Conservation (phyloP, 768 basidiomycete species). For the Tricholoma saponaceum region DNA sequence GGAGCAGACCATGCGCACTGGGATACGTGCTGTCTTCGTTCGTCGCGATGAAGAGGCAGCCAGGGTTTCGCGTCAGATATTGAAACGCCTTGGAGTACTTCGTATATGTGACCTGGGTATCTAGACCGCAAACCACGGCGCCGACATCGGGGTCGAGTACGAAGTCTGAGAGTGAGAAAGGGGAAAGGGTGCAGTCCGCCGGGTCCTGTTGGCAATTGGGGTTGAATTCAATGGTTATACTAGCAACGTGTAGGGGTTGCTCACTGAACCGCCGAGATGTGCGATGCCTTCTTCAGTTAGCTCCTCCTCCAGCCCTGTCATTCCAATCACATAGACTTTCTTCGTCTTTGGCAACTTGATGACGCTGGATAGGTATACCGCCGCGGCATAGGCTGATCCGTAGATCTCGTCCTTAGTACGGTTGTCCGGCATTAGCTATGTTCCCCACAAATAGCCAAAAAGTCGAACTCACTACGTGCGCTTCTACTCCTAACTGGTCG, state of each 20-base stretch:
- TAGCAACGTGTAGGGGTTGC: constrained; percentile 21
- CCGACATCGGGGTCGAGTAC: constrained; percentile 72
- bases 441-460: neutral
- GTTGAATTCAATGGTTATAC: neutral
- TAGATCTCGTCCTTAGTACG: constrained; percentile 85
- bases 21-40: constrained; percentile 95
- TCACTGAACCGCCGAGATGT: constrained; percentile 81
- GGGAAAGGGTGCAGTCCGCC: constrained; percentile 69
- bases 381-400: constrained; percentile 80
- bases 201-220: constrained; percentile 56
- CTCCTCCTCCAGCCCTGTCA: constrained; percentile 90
- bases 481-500: constrained; percentile 83
- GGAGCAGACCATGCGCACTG: constrained; percentile 62
- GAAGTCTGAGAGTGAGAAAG: constrained; percentile 68
- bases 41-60: constrained; percentile 82
- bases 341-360: constrained; percentile 86
- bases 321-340: constrained; percentile 94
- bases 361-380: constrained; percentile 80
- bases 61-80: constrained; percentile 78
- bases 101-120: constrained; percentile 84
- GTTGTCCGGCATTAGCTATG: neutral
- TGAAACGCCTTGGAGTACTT: constrained; percentile 92
- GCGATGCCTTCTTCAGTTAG: constrained; percentile 81
- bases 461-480: constrained; percentile 61
- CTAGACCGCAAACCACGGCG: constrained; percentile 95